Base-by-base conservation (phyloP, 495 filamentous ascomycete genomes). In the Penicillium pancosmium region DNA sequence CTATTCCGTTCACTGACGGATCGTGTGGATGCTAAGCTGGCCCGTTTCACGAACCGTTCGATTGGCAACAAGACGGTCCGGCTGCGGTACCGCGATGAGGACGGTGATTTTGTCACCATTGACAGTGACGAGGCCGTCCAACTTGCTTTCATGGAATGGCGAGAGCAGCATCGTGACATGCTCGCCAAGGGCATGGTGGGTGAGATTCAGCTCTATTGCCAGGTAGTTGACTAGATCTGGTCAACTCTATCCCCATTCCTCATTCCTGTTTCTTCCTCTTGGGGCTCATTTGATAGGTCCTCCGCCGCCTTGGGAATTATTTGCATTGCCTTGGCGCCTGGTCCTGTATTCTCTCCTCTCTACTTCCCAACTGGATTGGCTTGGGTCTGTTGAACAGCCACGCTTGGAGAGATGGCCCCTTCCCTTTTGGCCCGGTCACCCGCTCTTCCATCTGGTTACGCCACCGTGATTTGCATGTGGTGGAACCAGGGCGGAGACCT, bases 11-110 rank as follows among this genome's bases (percentile, higher is more conserved):
- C 91, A 31, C 80, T 98, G 21, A 90, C 91, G 50, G 93, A 98
- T 66, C 91, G 94, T n/a, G 97, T 98, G 66, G 95, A 98, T 71
- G 90, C 90, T 21, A 98, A 98, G 73, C 83, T 98, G 62, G 88
- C 86, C 40, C 84, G 91, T 46, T 88, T 90, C 60, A 93, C 91
- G 9, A 87, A 82, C 63, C 86, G 88, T 61, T 91, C 89, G 15
- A 92, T 96, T 65, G 84, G 86, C 56, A 84, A 81, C 63, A 90
- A 90, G 56, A 86, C 86, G 51, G 82, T 95, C 59, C 88, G 90
- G 70, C 73, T 98, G 47, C 89, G 90, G 56, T 98, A 98, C 73
- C 82, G 86, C 49, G 95, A 98, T 68, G 93, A 96, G 57, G 91
- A 97, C 61, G 90, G 89, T 11, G 95, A 98, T 67, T 92, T 86